Percentiles rank a stretch among this genome's conserved stretches.
Evolutionary conservation across 306 rosid species (phyloP).

Genomic region (Quercus parvula): DNA sequence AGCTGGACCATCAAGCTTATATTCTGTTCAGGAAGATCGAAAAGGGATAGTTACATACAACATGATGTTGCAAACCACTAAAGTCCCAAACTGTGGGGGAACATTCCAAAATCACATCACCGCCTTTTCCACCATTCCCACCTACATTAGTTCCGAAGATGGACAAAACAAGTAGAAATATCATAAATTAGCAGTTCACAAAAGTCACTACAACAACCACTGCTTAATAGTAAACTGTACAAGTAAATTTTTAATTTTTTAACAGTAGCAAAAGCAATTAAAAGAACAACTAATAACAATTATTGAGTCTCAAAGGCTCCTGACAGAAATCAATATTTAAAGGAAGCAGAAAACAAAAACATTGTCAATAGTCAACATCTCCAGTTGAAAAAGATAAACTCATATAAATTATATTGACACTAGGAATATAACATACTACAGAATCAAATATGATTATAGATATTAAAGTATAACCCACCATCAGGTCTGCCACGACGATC

Average conservation of each 20-base stretch:
- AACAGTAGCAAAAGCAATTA: background rate
- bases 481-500: constrained; percentile 64
- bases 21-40: constrained; percentile 11
- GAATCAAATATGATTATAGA: background rate
- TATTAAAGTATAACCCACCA: constrained; percentile 35
- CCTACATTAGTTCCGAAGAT: constrained; percentile 45
- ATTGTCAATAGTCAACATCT: background rate
- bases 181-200: constrained; percentile 1
- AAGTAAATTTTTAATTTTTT: too few relatives aligned
- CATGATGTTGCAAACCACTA: constrained; percentile 81
- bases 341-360: background rate
- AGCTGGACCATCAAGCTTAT: constrained; percentile 3
- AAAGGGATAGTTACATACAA: constrained; percentile 43
- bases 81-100: constrained; percentile 84
- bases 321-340: background rate
- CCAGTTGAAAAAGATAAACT: background rate
- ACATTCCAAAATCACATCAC: constrained; percentile 84
- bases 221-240: background rate
- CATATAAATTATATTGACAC: background rate
- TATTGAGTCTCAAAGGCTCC: background rate
- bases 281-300: background rate
- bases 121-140: constrained; percentile 90
- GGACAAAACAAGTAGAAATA: constrained; percentile 2
- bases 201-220: background rate
- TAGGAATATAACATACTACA: background rate